Conservation (phyloP, 257 asterid species). For the Ajuga chamaepitys region DNA sequence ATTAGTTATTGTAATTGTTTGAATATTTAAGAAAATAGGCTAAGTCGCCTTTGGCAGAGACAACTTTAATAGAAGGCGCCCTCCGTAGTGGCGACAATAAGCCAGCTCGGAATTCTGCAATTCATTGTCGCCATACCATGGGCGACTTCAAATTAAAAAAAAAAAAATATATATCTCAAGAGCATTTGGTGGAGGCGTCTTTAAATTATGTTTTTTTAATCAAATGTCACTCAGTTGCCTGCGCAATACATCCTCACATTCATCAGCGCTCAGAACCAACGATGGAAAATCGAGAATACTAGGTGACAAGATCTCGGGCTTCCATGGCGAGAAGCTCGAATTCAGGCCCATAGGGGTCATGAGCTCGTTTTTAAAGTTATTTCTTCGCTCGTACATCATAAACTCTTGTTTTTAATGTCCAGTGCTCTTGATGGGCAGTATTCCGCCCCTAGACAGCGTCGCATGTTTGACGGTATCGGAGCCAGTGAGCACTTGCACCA, state of each 20-base stretch:
- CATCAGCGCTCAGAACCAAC: slow-evolving; percentile 71
- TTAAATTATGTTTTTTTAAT: too few relatives aligned
- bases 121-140: too few relatives aligned
- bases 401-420: slow-evolving; percentile 70
- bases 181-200: too few relatives aligned
- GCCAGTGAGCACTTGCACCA: slow-evolving; percentile 94
- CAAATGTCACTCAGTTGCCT: too few relatives aligned
- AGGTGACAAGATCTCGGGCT: slow-evolving; percentile 72
- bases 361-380: slow-evolving; percentile 64
- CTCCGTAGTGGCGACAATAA: too few relatives aligned
- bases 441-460: slow-evolving; percentile 20
- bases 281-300: slow-evolving; percentile 88
- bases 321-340: slow-evolving; percentile 33
- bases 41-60: too few relatives aligned
- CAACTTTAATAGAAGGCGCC: too few relatives aligned
- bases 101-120: too few relatives aligned
- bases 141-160: too few relatives aligned
- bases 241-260: slow-evolving; percentile 37
- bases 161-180: too few relatives aligned
- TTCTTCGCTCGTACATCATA: slow-evolving; percentile 82
- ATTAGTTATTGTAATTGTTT: too few relatives aligned
- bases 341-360: slow-evolving; percentile 66
- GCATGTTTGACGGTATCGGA: slow-evolving; percentile 42
- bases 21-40: too few relatives aligned
- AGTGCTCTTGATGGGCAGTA: slow-evolving; percentile 65